Percentiles rank a stretch among this genome's conserved stretches.
Evolutionary conservation across 1,139 yeast species (phyloP).

Genomic region (Suhomyces bribrorum): DNA sequence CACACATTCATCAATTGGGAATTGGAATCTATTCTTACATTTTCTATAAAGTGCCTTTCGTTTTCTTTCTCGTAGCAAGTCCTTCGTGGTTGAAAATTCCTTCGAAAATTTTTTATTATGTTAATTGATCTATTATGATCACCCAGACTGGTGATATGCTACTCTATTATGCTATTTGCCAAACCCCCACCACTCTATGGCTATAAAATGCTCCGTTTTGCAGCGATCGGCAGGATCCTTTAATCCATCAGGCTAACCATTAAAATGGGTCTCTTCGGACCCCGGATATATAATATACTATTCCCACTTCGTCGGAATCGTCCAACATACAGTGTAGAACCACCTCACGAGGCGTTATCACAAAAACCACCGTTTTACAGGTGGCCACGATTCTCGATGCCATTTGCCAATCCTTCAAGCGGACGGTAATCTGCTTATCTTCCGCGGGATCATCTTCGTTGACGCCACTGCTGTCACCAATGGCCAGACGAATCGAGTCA

Average conservation of each 20-base stretch:
- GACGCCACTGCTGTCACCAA: constrained; percentile 12
- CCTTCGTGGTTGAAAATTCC: no score
- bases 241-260: no score
- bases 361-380: constrained; percentile 53
- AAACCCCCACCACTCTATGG: no score
- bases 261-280: constrained; percentile 18
- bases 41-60: no score
- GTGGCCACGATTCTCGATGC: constrained; percentile 56
- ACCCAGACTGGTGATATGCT: no score
- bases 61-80: no score
- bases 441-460: constrained; percentile 26
- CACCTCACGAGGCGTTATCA: constrained; percentile 51
- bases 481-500: constrained; percentile 23
- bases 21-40: no score
- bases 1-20: no score
- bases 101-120: no score
- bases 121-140: no score
- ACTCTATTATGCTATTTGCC: no score
- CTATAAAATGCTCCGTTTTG: background rate
- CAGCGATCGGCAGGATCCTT: background rate
- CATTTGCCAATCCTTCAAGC: constrained; percentile 57
- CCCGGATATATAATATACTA: constrained; percentile 53
- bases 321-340: constrained; percentile 60
- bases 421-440: constrained; percentile 44
- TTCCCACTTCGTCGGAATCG: constrained; percentile 56